Percentiles rank a stretch among this genome's conserved stretches.
phyloP scores from a whole-genome alignment of 257 asterid species.

The Solanum tarapatanum region DNA sequence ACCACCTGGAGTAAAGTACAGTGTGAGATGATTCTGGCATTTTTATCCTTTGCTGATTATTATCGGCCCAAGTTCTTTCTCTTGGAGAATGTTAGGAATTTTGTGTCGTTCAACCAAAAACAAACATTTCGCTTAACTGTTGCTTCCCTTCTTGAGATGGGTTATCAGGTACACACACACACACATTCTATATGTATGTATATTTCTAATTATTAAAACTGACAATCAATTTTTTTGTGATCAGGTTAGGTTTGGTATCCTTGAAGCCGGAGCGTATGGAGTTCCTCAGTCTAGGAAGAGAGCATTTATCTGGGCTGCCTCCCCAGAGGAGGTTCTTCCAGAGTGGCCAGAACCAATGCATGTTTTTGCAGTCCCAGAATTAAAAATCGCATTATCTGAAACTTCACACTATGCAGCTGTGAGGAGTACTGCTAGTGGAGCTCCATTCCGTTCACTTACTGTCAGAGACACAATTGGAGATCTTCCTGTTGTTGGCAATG shows the following conservation, averaged over 20 bases:
- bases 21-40: conserved; percentile 94
- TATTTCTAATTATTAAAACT: not conserved
- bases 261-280: conserved; percentile 95
- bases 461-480: conserved; percentile 95
- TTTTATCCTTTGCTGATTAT: conserved; percentile 85
- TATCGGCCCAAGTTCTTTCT: conserved; percentile 88
- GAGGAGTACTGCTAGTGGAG: conserved; percentile 77
- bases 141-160: conserved; percentile 96
- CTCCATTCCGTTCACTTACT: conserved; percentile 88
- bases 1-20: conserved; percentile 98
- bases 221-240: conserved; percentile 2
- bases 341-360: conserved; percentile 99
- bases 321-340: conserved; percentile 83
- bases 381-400: conserved; percentile 53
- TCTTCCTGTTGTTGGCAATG: conserved; percentile 80
- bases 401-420: conserved; percentile 64
- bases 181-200: not conserved
- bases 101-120: conserved; percentile 92
- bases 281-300: conserved; percentile 94
- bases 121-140: conserved; percentile 86
- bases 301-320: conserved; percentile 97
- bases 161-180: conserved; percentile 62
- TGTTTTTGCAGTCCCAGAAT: conserved; percentile 75
- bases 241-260: conserved; percentile 85
- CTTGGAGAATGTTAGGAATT: conserved; percentile 88